Base-by-base conservation (phyloP, 2,329 filamentous ascomycete species). In the Penicillium sp. region DNA sequence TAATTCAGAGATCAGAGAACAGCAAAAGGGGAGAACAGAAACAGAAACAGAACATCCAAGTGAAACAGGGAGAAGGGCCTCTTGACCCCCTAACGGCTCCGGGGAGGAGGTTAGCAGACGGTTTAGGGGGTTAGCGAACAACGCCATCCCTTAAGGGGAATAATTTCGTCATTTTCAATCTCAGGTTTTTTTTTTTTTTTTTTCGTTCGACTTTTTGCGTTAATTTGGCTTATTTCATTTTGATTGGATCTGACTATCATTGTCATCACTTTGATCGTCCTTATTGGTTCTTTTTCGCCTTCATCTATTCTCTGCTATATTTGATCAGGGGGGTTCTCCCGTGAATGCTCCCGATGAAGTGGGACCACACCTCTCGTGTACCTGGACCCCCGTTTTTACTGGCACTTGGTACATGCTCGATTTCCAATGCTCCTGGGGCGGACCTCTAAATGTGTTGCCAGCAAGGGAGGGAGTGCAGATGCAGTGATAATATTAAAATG, bases 141-240 rank as follows among this genome's bases (percentile, higher is more conserved):
- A 43, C 38, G 22, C 44, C 49, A 48, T 48, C 49, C 49, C 49
- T 43, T 48, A 51, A 51, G 26, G 49, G 48, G 43, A 51, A 47
- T 19, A 17, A 41, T 47, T 37, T 47, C 48, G 38, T 51, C 48
- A 51, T 45, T 42, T 40, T 39, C 37, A 48, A 43, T 43, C 43
- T 28, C 19, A 10, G 22, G 12, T 19, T 46, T n/a, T 19, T 42
- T 42, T 10, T 8, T 17, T 17, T 17, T 17, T 17, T 17, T 17
- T 17, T 42, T 10, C 6, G 9, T 21, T 24, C 4, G 15, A 15
- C 17, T 35, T 38, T 19, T 21, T 9, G 3, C 9, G 22, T 48
- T 42, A 33, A 29, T 40, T 46, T 50, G 24, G 13, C 3, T 51
- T 28, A 32, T 41, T 49, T 41, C 29, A 49, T 6, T 32, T 49